Conservation (phyloP, 306 rosid species). For the Ammopiptanthus mongolicus region DNA sequence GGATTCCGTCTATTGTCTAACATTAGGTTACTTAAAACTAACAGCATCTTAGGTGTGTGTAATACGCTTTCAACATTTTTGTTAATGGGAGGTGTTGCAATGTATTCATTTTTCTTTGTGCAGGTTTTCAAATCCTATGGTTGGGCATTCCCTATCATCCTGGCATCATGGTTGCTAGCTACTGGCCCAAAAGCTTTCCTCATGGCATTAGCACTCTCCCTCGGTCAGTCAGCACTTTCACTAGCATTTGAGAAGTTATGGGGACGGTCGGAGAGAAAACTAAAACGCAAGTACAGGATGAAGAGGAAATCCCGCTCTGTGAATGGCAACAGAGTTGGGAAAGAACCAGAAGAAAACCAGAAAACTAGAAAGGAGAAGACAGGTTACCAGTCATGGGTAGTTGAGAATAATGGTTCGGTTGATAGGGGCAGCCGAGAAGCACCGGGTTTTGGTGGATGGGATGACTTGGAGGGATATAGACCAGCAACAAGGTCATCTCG, state of each 20-base stretch:
- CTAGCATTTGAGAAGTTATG: slow-evolving; percentile 74
- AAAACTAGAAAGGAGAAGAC: slow-evolving; percentile 35
- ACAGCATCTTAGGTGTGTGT: background rate
- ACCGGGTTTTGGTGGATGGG: slow-evolving; percentile 81
- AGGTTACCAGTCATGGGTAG: slow-evolving; percentile 77
- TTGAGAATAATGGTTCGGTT: slow-evolving; percentile 41
- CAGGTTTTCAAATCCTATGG: slow-evolving; percentile 87
- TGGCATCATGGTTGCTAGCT: slow-evolving; percentile 49
- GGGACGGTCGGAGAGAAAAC: slow-evolving; percentile 48
- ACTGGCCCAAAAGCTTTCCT: slow-evolving; percentile 87
- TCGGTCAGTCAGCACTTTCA: slow-evolving; percentile 70
- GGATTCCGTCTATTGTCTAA: background rate
- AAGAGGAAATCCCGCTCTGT: slow-evolving; percentile 41
- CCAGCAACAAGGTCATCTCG: slow-evolving; percentile 30
- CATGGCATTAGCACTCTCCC: slow-evolving; percentile 88
- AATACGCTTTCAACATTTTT: background rate
- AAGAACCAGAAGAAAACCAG: slow-evolving; percentile 36
- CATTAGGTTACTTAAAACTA: background rate
- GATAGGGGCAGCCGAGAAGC: slow-evolving; percentile 27
- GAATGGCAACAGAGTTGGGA: slow-evolving; percentile 20
- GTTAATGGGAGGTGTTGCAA: slow-evolving; percentile 4
- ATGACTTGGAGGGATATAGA: slow-evolving; percentile 64
- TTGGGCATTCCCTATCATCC: slow-evolving; percentile 69
- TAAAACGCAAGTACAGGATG: slow-evolving; percentile 52
- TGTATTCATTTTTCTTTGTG: slow-evolving; percentile 28